Base-by-base conservation (phyloP, 192 early-diverging fungal genomes). In the Coemansia aciculifera region DNA sequence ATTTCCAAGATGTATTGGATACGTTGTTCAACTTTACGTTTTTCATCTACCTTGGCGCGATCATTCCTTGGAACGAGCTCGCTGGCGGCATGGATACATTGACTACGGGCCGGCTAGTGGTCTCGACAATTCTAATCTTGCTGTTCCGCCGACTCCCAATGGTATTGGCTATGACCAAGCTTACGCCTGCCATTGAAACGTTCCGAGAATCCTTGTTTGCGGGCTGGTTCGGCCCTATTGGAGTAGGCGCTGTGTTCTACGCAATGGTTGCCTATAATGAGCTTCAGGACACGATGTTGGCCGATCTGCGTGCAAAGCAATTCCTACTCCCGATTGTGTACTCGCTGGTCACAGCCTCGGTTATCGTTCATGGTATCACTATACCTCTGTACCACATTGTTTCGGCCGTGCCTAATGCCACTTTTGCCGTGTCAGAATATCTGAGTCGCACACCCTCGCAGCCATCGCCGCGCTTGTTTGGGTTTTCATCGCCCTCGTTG, bases 171-270 rank as follows among this genome's bases (percentile, higher is more conserved):
- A 77, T 91, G 1, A 84, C 89, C 12, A 75, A 71, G 19, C 71
- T 88, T 8, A 88, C 91, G 12, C 90, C 92, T 0, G 87, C 88
- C 6, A 65, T 92, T 38, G 81, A 82, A 31, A 91, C 82, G 2
- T 86, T 83, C 66, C 86, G 86, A 31, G 91, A 94, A 62, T 90
- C 91, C 0, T 68, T 89, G 1, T 93, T 93, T 71, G 87, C 87
- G 12, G 93, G 93, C 21, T 96, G 91, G 91, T 96, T 96, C 67
- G 95, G 93, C 1, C 93, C 93, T 2, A 92, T 95, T 63, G 91
- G 89, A 8, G 89, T 87, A 37, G 75, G 82, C 37, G 84, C 86
- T 17, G 64, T 89, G 10, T 90, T 78, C 59, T 90, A 89, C 68
- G 72, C 79, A 19, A 68, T 85, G 52, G 67, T 72, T 39, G 68